Base-by-base conservation (phyloP, 1,284 basidiomycete genomes). In the Papiliotrema flavescens region DNA sequence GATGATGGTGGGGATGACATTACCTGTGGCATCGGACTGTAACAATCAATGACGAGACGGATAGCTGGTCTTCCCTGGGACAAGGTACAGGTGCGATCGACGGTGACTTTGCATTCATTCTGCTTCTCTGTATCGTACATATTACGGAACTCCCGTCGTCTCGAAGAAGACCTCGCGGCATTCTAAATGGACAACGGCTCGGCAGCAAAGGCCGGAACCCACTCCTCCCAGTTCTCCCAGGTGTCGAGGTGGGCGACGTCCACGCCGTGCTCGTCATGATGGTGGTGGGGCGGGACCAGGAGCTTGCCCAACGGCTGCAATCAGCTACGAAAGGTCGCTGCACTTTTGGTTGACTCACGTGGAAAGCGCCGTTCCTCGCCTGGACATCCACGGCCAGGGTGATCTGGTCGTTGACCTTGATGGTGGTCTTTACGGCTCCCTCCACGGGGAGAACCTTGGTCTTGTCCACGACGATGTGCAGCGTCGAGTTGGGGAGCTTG, bases 171-270 rank as follows among this genome's bases (percentile, higher is more conserved):
- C 5, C 5, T 40, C 17, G 39, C 17, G 39, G 6, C 7, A 17
- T 4, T 22, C 23, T 44, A 20, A 17, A 44, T 8, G 3, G 9
- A 2, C 5, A n/a, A 41, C 14, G 22, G 20, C n/a, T 49, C 48
- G 9, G 22, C 24, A n/a, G 48, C 48, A n/a, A 40, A 49, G 20
- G 42, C 51, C 11, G 51, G 51, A 24, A 67, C 53, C 59, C 78
- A 83, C 47, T 82, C 79, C 71, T 86, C 82, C 85, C 86, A 86
- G 57, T 81, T 79, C 32, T 80, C 77, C 84, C 84, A 86, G 6
- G 61, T 44, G 62, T 76, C 73, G 14, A 49, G 36, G 20, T 67
- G 61, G 37, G 75, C 64, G 20, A 73, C 57, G 19, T 75, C 68
- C 35, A 65, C 62, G 32, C 64, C 69, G 26, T 70, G 59, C 35